Conservation (phyloP, 73 alveolate genomes). For the Uronychia binucleata region DNA sequence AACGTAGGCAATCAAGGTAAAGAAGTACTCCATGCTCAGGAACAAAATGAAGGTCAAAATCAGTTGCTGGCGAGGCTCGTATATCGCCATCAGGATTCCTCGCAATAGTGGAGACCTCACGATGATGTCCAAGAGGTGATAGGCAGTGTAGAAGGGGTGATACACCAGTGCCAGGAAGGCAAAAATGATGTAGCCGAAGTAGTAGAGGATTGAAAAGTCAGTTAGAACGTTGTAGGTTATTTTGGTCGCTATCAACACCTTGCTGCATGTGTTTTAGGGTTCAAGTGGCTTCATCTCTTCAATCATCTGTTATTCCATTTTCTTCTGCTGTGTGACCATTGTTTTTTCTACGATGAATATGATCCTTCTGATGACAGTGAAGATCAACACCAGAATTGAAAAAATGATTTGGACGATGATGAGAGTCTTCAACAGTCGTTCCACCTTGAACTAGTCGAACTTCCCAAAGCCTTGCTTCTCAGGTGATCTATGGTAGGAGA, state of each 20-base stretch:
- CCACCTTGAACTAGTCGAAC: neutral
- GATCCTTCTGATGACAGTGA: neutral
- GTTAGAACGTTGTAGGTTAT: slow-evolving; percentile 21
- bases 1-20: slow-evolving; percentile 60
- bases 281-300: neutral
- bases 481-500: neutral
- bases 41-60: slow-evolving; percentile 69
- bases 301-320: neutral
- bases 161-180: slow-evolving; percentile 65
- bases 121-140: slow-evolving; percentile 76
- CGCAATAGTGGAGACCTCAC: slow-evolving; percentile 73
- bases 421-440: neutral
- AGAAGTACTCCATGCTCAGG: slow-evolving; percentile 64
- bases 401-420: neutral
- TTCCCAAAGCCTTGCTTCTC: neutral
- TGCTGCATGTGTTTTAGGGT: neutral
- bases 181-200: slow-evolving; percentile 70
- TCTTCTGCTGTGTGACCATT: neutral
- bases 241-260: neutral
- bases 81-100: slow-evolving; percentile 73
- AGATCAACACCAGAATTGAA: neutral
- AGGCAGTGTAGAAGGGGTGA: slow-evolving; percentile 81
- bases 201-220: slow-evolving; percentile 69
- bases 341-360: neutral
- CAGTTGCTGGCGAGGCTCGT: slow-evolving; percentile 73